Conservation (phyloP, 805 yeast species). For the Spathaspora arborariae region DNA sequence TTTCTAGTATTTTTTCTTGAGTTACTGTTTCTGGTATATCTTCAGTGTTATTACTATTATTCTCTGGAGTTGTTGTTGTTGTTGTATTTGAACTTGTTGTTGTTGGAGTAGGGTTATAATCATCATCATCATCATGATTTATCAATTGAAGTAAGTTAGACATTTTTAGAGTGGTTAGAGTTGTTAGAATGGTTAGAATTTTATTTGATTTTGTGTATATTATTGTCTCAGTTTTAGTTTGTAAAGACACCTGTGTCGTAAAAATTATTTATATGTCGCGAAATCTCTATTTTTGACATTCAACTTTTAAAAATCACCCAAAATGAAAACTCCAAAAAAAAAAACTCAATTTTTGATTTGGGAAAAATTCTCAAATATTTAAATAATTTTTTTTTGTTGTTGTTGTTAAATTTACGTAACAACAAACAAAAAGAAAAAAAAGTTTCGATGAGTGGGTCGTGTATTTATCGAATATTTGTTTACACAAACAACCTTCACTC, state of each 20-base stretch:
- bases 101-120: neutral
- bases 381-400: slow-evolving; percentile 3
- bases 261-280: neutral
- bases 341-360: slow-evolving; percentile 3
- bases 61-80: neutral
- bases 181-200: neutral
- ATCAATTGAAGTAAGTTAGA: slow-evolving; percentile 10
- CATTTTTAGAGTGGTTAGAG: slow-evolving; percentile 1
- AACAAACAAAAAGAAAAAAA: no score
- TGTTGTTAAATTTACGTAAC: no score
- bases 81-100: neutral
- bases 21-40: slow-evolving; percentile 14
- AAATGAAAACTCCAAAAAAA: neutral
- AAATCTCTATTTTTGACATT: neutral
- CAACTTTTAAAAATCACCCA: neutral
- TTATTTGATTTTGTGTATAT: neutral
- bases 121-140: slow-evolving; percentile 10
- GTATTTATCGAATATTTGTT: no score
- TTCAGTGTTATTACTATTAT: neutral
- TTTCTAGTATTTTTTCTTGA: slow-evolving; percentile 28
- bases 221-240: neutral
- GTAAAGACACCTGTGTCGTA: slow-evolving; percentile 3
- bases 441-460: neutral
- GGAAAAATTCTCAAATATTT: slow-evolving; percentile 3
- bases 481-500: no score